Conservation (phyloP, 208 protist species). For the Leishmania tropica region DNA sequence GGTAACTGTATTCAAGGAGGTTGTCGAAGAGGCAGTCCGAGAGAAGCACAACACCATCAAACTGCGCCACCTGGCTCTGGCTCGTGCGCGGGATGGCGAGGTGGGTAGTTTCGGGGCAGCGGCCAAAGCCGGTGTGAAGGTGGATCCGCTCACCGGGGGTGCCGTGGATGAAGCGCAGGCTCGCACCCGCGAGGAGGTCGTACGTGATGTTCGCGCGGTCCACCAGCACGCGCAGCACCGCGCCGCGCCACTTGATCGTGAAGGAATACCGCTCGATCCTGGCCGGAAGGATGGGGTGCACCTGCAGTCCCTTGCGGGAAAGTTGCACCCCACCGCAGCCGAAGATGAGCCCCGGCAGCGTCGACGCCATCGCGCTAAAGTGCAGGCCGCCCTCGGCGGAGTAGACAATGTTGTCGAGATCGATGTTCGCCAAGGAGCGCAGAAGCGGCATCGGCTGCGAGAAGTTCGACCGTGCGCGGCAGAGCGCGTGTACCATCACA, state of each 20-base stretch:
- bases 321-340: conserved; percentile 80
- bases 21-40: conserved; percentile 84
- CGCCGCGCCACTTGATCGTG: conserved; percentile 77
- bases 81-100: conserved; percentile 62
- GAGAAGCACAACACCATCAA: conserved; percentile 87
- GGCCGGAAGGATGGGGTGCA: conserved; percentile 80
- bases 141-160: conserved; percentile 71
- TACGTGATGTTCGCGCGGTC: conserved; percentile 70
- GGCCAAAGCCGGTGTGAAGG: conserved; percentile 76
- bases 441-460: conserved; percentile 77
- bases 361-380: conserved; percentile 76
- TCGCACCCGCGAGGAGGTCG: conserved; percentile 77
- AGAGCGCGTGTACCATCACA: conserved; percentile 75
- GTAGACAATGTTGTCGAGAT: conserved; percentile 90
- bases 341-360: conserved; percentile 64
- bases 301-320: conserved; percentile 43
- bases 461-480: conserved; percentile 60
- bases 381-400: conserved; percentile 86
- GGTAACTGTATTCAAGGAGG: conserved; percentile 87
- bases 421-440: conserved; percentile 72
- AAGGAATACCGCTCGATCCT: conserved; percentile 73
- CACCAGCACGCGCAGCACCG: conserved; percentile 66
- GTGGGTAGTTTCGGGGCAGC: conserved; percentile 32
- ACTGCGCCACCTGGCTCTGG: conserved; percentile 47
- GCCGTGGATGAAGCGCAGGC: conserved; percentile 85